Conservation (phyloP, 768 basidiomycete genomes). For the Auriculariales sp. region DNA sequence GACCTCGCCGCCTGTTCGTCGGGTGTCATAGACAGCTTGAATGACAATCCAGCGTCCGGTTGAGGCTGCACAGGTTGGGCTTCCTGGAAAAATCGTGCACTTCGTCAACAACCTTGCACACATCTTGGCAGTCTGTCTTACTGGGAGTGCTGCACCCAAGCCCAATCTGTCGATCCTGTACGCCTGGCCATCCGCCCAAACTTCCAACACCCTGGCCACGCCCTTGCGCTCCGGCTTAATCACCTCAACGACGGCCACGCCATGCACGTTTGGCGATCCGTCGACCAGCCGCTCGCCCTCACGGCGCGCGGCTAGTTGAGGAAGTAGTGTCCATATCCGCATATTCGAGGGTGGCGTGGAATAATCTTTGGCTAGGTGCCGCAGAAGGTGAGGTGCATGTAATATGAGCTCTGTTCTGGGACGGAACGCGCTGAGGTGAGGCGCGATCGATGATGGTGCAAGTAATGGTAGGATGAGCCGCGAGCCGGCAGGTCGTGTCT, state of each 20-base stretch:
- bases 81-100: slow-evolving; percentile 8
- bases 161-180: slow-evolving; percentile 21
- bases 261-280: slow-evolving; percentile 37
- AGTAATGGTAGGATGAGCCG: slow-evolving; percentile 46
- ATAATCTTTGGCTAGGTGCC: slow-evolving; percentile 54
- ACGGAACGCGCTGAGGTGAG: slow-evolving; percentile 49
- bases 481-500: slow-evolving; percentile 29
- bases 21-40: slow-evolving; percentile 75
- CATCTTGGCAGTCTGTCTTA: not conserved
- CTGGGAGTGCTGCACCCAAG: not conserved
- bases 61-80: slow-evolving; percentile 10
- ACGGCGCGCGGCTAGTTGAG: slow-evolving; percentile 42
- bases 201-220: slow-evolving; percentile 49
- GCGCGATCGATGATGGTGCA: slow-evolving; percentile 32
- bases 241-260: slow-evolving; percentile 38
- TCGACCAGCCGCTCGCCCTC: slow-evolving; percentile 50
- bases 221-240: slow-evolving; percentile 40
- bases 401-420: slow-evolving; percentile 48
- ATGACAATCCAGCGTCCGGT: slow-evolving; percentile 31
- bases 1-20: slow-evolving; percentile 70
- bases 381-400: slow-evolving; percentile 56
- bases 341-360: slow-evolving; percentile 56
- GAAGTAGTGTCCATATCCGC: slow-evolving; percentile 73
- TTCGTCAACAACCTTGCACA: not conserved
- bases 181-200: slow-evolving; percentile 28